Percentiles rank a stretch among this genome's conserved stretches.
These are phyloP conservation scores for Phytophthora sp. DNA, from an alignment of 352 stramenopile genomes.

Conservation along the genomic window DNA sequence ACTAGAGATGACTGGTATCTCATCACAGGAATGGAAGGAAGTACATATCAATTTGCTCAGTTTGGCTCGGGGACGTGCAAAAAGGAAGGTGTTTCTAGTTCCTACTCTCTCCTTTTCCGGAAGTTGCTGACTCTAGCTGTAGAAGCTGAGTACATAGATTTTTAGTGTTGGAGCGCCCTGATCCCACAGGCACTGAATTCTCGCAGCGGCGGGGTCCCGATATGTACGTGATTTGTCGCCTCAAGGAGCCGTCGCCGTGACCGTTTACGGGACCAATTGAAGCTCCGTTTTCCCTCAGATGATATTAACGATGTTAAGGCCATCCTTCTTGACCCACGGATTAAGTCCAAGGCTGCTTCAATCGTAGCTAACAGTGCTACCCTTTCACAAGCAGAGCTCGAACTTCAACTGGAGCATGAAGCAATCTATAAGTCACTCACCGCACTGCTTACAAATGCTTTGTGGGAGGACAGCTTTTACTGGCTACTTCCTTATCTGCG, in stretches of 20 bases:
- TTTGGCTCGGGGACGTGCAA: slow-evolving; percentile 16
- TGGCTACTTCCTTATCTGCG: not conserved
- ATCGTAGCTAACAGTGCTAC: slow-evolving; percentile 2
- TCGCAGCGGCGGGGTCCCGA: not conserved
- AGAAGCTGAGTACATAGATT: not conserved
- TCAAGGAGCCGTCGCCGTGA: not conserved
- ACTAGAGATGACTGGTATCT: not conserved
- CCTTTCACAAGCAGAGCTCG: not conserved
- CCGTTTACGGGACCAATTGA: not conserved
- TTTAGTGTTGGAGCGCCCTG: slow-evolving; percentile 2
- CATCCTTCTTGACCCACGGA: slow-evolving; percentile 3
- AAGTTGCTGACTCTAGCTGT: not conserved
- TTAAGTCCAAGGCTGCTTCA: slow-evolving; percentile 15
- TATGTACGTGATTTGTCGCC: not conserved
- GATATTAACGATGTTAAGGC: slow-evolving; percentile 15
- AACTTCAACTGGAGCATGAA: slow-evolving; percentile 2
- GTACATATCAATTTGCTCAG: too few species aligned
- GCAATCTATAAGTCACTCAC: not conserved
- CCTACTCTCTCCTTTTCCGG: slow-evolving; percentile 11
- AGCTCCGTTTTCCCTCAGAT: not conserved
- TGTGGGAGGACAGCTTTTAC: slow-evolving; percentile 1
- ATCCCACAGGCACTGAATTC: not conserved
- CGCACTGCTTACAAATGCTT: not conserved
- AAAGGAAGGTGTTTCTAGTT: slow-evolving; percentile 11
- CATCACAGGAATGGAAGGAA: slow-evolving; percentile 13